Conservation (phyloP, 2,329 filamentous ascomycete genomes). For the Sclerotinia sclerotiorum region DNA sequence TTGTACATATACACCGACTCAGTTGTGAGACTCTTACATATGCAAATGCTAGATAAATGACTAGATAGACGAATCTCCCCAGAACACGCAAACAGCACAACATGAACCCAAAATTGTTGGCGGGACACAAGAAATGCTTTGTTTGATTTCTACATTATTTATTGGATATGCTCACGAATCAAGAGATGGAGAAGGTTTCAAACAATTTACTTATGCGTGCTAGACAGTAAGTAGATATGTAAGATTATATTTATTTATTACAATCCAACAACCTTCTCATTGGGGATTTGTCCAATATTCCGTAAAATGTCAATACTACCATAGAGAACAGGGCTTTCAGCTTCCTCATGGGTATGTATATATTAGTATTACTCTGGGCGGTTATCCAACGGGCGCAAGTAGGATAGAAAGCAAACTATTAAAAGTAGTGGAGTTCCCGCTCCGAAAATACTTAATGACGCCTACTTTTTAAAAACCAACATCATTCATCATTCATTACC, state of each 20-base stretch:
- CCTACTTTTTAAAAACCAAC: background rate
- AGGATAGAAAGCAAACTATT: background rate
- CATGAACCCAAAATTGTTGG: slow-evolving; percentile 6
- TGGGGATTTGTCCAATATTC: background rate
- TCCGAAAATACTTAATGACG: background rate
- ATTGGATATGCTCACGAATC: background rate
- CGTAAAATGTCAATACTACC: background rate
- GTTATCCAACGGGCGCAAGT: slow-evolving; percentile 4
- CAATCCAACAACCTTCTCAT: background rate
- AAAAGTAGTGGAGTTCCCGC: background rate
- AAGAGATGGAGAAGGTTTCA: background rate
- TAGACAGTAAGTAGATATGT: background rate
- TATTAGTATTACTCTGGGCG: slow-evolving; percentile 4
- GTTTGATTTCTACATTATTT: background rate
- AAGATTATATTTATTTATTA: background rate
- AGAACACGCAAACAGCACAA: slow-evolving; percentile 17
- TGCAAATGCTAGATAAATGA: slow-evolving; percentile 11
- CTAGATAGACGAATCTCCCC: slow-evolving; percentile 12
- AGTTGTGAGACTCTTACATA: slow-evolving; percentile 1
- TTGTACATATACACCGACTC: background rate
- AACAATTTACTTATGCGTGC: background rate
- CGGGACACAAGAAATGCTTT: slow-evolving; percentile 14
- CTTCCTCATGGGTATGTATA: background rate
- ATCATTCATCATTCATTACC: slow-evolving; percentile 1
- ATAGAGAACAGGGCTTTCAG: slow-evolving; percentile 1